These are phyloP conservation scores for Graphilbum fragrans DNA, from an alignment of 2,329 filamentous ascomycete genomes.

Conservation along the genomic window DNA sequence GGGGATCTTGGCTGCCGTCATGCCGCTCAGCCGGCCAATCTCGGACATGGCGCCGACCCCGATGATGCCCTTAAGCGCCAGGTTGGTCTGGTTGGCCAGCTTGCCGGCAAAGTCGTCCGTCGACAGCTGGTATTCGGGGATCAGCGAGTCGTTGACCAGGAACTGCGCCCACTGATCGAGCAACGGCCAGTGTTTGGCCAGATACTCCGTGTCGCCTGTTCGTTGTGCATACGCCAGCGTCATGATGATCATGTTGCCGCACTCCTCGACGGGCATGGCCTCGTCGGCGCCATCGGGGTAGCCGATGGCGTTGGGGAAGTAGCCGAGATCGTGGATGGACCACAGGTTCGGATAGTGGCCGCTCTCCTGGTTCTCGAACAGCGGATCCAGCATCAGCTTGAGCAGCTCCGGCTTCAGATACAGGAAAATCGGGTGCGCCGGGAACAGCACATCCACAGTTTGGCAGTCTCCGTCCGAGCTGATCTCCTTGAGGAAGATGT, in stretches of 20 bases:
- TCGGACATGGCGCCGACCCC: constrained; percentile 69
- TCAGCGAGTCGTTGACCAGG: constrained; percentile 55
- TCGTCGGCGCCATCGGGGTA: constrained; percentile 56
- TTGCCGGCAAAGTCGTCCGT: constrained; percentile 71
- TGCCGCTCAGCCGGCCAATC: constrained; percentile 48
- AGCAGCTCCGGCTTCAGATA: constrained; percentile 73
- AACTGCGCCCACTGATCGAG: constrained; percentile 64
- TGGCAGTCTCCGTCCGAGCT: constrained; percentile 79
- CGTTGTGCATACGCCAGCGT: constrained; percentile 42
- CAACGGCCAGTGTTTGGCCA: constrained; percentile 56
- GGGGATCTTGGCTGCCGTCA: constrained; percentile 24
- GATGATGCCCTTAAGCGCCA: constrained; percentile 65
- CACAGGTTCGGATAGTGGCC: constrained; percentile 73
- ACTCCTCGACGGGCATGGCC: constrained; percentile 64
- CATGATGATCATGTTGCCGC: constrained; percentile 66
- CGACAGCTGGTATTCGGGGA: constrained; percentile 60
- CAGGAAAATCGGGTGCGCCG: constrained; percentile 69
- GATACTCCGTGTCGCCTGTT: constrained; percentile 23
- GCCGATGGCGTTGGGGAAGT: constrained; percentile 61
- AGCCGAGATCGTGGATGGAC: constrained; percentile 63
- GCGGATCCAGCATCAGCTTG: constrained; percentile 62
- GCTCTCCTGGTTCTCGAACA: constrained; percentile 67
- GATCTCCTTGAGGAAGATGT: constrained; percentile 82
- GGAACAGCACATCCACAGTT: constrained; percentile 80
- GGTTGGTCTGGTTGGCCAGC: constrained; percentile 61